Conservation (phyloP, 805 yeast species). For the Candida anglica region DNA sequence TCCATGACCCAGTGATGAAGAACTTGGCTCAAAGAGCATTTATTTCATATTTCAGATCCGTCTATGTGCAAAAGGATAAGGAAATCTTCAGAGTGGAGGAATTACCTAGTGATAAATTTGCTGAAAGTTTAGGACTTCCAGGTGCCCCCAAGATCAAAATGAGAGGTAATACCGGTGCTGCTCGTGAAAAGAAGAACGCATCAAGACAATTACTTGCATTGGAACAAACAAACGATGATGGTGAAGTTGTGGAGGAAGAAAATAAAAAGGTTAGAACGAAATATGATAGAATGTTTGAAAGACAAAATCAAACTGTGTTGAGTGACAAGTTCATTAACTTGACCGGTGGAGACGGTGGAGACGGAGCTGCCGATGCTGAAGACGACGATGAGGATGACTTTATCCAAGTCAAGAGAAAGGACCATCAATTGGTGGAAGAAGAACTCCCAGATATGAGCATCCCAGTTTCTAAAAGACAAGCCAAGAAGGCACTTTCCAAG, state of each 20-base stretch:
- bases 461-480: constrained; percentile 79
- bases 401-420: constrained; percentile 72
- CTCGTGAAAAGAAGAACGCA: constrained; percentile 73
- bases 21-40: constrained; percentile 95
- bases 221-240: constrained; percentile 51
- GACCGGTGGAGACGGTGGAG: constrained; percentile 40
- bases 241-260: constrained; percentile 44
- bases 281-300: constrained; percentile 92
- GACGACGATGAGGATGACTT: constrained; percentile 65
- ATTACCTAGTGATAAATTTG: constrained; percentile 78
- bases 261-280: constrained; percentile 66
- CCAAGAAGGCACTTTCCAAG: constrained; percentile 83
- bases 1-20: constrained; percentile 86
- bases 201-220: constrained; percentile 66
- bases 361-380: constrained; percentile 41
- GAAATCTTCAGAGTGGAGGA: constrained; percentile 75
- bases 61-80: constrained; percentile 83
- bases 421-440: constrained; percentile 64
- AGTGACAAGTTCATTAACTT: constrained; percentile 83
- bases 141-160: constrained; percentile 94
- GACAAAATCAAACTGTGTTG: constrained; percentile 87
- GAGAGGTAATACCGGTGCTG: constrained; percentile 28
- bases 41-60: constrained; percentile 82
- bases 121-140: constrained; percentile 86
- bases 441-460: constrained; percentile 58